phyloP scores from a whole-genome alignment of 768 basidiomycete species.

The Austroboletus festivus region DNA sequence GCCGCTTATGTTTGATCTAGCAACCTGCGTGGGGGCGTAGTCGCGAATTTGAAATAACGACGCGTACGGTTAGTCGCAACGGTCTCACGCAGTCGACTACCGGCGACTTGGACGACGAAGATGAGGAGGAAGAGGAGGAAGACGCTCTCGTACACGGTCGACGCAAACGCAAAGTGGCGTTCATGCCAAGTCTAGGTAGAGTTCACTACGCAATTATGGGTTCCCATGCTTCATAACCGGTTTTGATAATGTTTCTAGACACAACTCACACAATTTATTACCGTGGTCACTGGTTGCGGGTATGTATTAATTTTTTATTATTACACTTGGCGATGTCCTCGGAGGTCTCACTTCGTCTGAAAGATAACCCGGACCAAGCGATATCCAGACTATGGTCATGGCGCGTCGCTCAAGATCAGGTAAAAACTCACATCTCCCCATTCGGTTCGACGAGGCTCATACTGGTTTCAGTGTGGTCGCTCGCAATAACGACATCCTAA shows the following conservation, averaged over 20 bases:
- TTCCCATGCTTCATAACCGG: constrained; percentile 10
- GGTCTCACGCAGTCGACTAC: constrained; percentile 64
- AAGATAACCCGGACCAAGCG: constrained; percentile 82
- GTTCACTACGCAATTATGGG: constrained; percentile 12
- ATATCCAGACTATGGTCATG: constrained; percentile 72
- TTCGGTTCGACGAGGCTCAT: constrained; percentile 18
- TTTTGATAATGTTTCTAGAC: constrained; percentile 43
- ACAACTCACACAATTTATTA: constrained; percentile 89
- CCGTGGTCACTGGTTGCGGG: constrained; percentile 83
- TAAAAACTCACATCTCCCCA: constrained; percentile 25
- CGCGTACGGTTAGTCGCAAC: constrained; percentile 64
- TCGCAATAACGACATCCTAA: constrained; percentile 83
- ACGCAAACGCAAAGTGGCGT: constrained; percentile 74
- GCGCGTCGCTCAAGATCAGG: constrained; percentile 79
- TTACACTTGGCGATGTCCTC: constrained; percentile 11
- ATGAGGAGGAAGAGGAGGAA: constrained; percentile 60
- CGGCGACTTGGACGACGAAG: constrained; percentile 80
- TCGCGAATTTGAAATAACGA: constrained; percentile 87
- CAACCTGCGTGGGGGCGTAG: constrained; percentile 90
- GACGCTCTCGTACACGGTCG: constrained; percentile 62
- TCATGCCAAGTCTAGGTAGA: constrained; percentile 81
- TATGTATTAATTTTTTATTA: constrained; percentile 38
- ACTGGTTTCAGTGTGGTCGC: constrained; percentile 65
- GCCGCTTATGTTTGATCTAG: constrained; percentile 38
- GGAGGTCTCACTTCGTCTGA: constrained; percentile 13